phyloP scores from a whole-genome alignment of 2,329 filamentous ascomycete species.

The Verticillium longisporum region DNA sequence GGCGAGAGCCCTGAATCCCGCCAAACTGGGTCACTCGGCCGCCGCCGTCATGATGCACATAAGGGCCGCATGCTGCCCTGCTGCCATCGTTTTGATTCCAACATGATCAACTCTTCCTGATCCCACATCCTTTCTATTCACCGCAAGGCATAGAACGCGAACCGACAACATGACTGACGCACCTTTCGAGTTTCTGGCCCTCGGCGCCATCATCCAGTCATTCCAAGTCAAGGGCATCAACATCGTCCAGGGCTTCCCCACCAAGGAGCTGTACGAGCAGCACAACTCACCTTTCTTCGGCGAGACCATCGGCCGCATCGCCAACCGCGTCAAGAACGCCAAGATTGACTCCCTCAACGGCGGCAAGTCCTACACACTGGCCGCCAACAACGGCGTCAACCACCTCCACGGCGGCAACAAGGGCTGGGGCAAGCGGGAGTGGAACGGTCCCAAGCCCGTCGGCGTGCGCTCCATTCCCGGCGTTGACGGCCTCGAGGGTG shows the following conservation, averaged over 20 bases:
- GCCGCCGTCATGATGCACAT: not conserved
- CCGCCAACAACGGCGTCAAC: constrained; percentile 72
- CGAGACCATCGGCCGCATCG: constrained; percentile 80
- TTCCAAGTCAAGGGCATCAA: constrained; percentile 72
- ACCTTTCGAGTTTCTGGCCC: constrained; percentile 60
- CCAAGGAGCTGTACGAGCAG: constrained; percentile 64
- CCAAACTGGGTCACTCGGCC: not conserved
- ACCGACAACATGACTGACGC: constrained; percentile 33
- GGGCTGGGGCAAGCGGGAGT: constrained; percentile 78
- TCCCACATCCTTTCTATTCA: not conserved
- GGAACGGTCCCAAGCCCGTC: constrained; percentile 62
- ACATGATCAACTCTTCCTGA: not conserved
- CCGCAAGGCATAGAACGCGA: not conserved
- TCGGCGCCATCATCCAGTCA: constrained; percentile 75
- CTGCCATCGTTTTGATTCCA: not conserved
- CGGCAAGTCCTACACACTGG: constrained; percentile 59
- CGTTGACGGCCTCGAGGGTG: constrained; percentile 46
- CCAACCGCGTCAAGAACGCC: constrained; percentile 74
- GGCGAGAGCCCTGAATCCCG: not conserved
- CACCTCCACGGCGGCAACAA: constrained; percentile 63
- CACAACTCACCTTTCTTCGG: constrained; percentile 81
- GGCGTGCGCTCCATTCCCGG: constrained; percentile 43
- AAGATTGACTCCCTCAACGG: constrained; percentile 66
- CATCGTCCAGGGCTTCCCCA: constrained; percentile 83
- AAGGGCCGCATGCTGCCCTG: not conserved